Percentiles rank a stretch among this genome's conserved stretches.
Evolutionary conservation across 192 early-diverging fungal species (phyloP).

Genomic region (Geranomyces michiganensis): DNA sequence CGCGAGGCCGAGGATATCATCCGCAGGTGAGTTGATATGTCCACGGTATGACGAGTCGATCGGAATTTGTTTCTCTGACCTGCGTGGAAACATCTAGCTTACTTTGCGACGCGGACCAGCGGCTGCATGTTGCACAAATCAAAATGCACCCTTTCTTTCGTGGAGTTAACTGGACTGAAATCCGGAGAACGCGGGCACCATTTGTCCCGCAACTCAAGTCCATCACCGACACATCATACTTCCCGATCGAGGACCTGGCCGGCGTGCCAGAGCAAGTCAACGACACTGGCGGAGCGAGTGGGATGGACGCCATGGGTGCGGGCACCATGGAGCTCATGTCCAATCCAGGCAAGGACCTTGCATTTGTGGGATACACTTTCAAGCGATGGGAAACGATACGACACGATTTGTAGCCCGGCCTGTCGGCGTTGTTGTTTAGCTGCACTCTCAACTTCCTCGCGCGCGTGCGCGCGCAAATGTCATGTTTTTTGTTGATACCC

Average conservation of each 20-base stretch:
- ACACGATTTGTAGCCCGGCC: slow-evolving; percentile 38
- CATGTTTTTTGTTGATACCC: no score
- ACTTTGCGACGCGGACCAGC: slow-evolving; percentile 82
- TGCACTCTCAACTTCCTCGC: no score
- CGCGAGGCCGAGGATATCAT: slow-evolving; percentile 93
- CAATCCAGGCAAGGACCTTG: slow-evolving; percentile 83
- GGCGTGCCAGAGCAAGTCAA: slow-evolving; percentile 56
- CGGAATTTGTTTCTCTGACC: slow-evolving; percentile 1
- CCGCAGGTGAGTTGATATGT: slow-evolving; percentile 56
- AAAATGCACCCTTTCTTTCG: slow-evolving; percentile 93
- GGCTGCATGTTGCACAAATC: slow-evolving; percentile 86
- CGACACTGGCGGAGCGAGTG: slow-evolving; percentile 68
- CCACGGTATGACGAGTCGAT: neutral
- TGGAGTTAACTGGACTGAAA: slow-evolving; percentile 86
- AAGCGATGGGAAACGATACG: slow-evolving; percentile 76
- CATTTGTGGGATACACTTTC: slow-evolving; percentile 99
- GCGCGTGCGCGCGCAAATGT: no score
- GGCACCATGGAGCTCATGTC: slow-evolving; percentile 30
- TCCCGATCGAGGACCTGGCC: slow-evolving; percentile 88
- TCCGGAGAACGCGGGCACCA: slow-evolving; percentile 83
- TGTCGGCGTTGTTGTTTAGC: no score
- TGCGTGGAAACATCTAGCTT: slow-evolving; percentile 48
- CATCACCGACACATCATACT: slow-evolving; percentile 98
- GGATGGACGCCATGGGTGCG: slow-evolving; percentile 74
- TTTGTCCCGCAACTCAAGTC: slow-evolving; percentile 88